Evolutionary conservation across 1,139 yeast species (phyloP), one percentile per base, ranked within the genome.

Genomic region (Ogataea hybrid): DNA sequence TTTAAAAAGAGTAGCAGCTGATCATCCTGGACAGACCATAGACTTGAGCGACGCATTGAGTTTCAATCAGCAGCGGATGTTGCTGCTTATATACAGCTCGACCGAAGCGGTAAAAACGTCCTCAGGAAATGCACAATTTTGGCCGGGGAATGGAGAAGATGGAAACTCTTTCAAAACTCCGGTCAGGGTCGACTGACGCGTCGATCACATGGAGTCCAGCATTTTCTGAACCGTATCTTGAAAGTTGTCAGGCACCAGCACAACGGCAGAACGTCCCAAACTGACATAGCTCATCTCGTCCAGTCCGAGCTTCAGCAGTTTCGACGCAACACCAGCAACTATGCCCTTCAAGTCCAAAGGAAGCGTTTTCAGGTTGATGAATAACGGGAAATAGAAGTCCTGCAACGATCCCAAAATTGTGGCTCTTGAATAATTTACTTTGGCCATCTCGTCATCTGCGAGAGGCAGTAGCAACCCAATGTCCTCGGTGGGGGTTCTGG

Each of bases 11-110:
- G 71, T 47, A 84, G 68, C 34, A 84, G 69, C 42, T 75, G 64
- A 57, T 84, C 94, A 57, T 84, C 92, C 51, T 77, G 81, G 17
- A 85, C 81, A 52, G 82, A 86, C 94, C 94, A 84, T 4, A 88
- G 79, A 6, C 37, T 35, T 4, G 39, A 9, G 17, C 32, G 25
- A 6, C 11, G 35, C 25, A 32, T 14, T 17, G 17, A 32, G 15
- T 16, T 29, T 29, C 23, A 21, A 1, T 11, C n/a, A 8, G 14
- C 28, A 25, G 27, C 27, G 6, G 27, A 23, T 23, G 10, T 11
- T 10, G 27, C 12, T n/a, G 12, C 12, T n/a, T 23, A 23, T 23
- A 23, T 23, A 23, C 12, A 23, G 27, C 12, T 5, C 12, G 27
- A 10, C 12, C 6, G 12, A 23, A 23, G 27, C 12, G 12, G 27